phyloP scores from a whole-genome alignment of 2,329 filamentous ascomycete genomes.

The Neoscytalidium dimidiatum region DNA sequence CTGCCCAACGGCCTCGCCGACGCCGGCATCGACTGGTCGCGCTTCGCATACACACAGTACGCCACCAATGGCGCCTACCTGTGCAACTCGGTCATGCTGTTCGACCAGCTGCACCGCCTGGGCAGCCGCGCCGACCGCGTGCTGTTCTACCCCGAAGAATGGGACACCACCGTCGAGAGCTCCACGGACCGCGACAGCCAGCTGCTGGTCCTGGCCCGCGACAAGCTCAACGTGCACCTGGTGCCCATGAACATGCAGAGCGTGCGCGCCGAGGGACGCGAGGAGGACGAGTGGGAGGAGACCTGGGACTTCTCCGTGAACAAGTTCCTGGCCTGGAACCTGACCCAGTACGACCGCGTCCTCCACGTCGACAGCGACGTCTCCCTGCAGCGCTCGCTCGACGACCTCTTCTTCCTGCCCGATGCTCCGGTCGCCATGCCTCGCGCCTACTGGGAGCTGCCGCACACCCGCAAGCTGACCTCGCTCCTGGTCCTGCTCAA shows the following conservation, averaged over 20 bases:
- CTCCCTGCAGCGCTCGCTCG: conserved; percentile 63
- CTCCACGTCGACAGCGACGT: conserved; percentile 65
- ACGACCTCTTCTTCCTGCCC: conserved; percentile 71
- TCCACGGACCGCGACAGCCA: conserved; percentile 43
- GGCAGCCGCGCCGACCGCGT: conserved; percentile 49
- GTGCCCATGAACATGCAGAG: conserved; percentile 47
- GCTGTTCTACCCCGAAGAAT: conserved; percentile 46
- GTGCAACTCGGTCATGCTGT: conserved; percentile 48
- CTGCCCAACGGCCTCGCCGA: conserved; percentile 10
- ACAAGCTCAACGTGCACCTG: conserved; percentile 53
- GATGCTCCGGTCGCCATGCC: conserved; percentile 65
- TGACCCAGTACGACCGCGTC: conserved; percentile 62
- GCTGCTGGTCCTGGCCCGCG: conserved; percentile 50
- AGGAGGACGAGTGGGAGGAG: not conserved
- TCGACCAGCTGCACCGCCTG: conserved; percentile 44
- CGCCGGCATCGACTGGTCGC: conserved; percentile 37
- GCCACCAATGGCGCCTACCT: conserved; percentile 45
- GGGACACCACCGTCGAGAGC: conserved; percentile 34
- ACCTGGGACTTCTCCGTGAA: conserved; percentile 67
- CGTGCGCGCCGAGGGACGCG: conserved; percentile 29
- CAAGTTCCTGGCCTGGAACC: conserved; percentile 69
- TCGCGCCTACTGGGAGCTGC: conserved; percentile 68
- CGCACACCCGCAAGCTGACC: conserved; percentile 47
- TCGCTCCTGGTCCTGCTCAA: conserved; percentile 64
- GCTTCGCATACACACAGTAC: conserved; percentile 47